A percentile compares a stretch with the other conserved stretches of the same genome.
These are phyloP conservation scores for Lojkania enalia DNA, from an alignment of 2,329 filamentous ascomycete genomes.

Conservation along the genomic window DNA sequence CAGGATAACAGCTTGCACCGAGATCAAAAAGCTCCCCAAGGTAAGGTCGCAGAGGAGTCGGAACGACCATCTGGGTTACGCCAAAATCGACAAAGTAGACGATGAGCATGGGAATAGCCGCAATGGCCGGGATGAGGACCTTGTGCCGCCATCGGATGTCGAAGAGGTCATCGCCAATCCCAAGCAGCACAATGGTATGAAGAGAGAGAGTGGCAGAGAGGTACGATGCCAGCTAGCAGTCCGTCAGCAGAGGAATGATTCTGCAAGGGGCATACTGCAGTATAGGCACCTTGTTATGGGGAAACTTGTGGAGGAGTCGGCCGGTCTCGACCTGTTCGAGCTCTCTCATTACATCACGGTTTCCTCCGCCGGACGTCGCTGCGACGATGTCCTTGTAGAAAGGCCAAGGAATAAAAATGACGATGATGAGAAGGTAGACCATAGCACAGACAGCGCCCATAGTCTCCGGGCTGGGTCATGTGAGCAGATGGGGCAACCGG, in stretches of 20 bases:
- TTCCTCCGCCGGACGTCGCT: slow-evolving; percentile 90
- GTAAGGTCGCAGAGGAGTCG: slow-evolving; percentile 80
- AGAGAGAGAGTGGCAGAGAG: slow-evolving; percentile 91
- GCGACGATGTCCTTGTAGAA: slow-evolving; percentile 99
- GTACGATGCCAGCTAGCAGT: slow-evolving; percentile 80
- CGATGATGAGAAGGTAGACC: slow-evolving; percentile 86
- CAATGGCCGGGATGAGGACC: slow-evolving; percentile 94
- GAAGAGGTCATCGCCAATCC: slow-evolving; percentile 93
- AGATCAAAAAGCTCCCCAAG: slow-evolving; percentile 85
- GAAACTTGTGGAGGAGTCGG: slow-evolving; percentile 86
- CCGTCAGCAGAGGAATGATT: slow-evolving; percentile 9
- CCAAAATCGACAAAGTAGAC: slow-evolving; percentile 99
- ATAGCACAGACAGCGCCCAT: slow-evolving; percentile 94
- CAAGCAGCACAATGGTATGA: slow-evolving; percentile 86
- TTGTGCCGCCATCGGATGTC: slow-evolving; percentile 99
- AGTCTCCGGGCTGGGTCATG: slow-evolving; percentile 71
- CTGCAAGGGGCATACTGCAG: neutral
- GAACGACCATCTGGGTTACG: slow-evolving; percentile 92
- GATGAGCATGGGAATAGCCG: slow-evolving; percentile 88
- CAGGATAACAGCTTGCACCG: slow-evolving; percentile 39
- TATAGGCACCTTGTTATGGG: slow-evolving; percentile 78
- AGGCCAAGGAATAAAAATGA: slow-evolving; percentile 92
- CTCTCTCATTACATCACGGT: slow-evolving; percentile 80
- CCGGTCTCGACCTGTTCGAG: slow-evolving; percentile 76
- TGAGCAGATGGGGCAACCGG: slow-evolving; percentile 18